phyloP scores from a whole-genome alignment of 1,284 basidiomycete species.

The Testicularia cyperi region DNA sequence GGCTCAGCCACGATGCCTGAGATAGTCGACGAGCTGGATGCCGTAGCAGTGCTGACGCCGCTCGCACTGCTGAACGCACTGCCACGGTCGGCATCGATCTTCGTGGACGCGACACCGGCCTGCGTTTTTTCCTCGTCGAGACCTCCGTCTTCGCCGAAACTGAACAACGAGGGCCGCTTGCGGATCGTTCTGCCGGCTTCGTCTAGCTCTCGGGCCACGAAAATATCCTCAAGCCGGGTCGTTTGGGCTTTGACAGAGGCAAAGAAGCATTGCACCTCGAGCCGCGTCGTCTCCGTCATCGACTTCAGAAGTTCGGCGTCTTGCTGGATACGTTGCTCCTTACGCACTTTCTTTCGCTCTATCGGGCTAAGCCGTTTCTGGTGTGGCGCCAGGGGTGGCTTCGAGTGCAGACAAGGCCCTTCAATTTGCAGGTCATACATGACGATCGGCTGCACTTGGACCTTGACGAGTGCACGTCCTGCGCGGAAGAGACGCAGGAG shows the following conservation, averaged over 20 bases:
- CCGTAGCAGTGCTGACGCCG: neutral
- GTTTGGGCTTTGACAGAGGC: constrained; percentile 41
- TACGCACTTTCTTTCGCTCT: constrained; percentile 4
- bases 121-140: no score
- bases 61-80: neutral
- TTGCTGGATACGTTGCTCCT: constrained; percentile 13
- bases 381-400: neutral
- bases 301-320: constrained; percentile 18
- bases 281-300: constrained; percentile 29
- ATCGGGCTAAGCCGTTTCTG: neutral
- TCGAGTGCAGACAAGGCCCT: constrained; percentile 37
- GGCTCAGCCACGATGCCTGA: constrained; percentile 22
- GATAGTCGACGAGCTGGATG: constrained; percentile 5
- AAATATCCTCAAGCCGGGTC: constrained; percentile 35
- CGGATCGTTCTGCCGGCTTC: constrained; percentile 45
- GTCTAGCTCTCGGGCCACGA: constrained; percentile 49
- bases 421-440: constrained; percentile 43
- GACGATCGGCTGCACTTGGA: constrained; percentile 36
- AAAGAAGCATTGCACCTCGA: constrained; percentile 53
- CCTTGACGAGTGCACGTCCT: constrained; percentile 42
- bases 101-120: no score
- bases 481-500: constrained; percentile 42
- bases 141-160: no score
- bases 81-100: no score
- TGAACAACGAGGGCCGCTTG: neutral